A percentile compares a stretch with the other conserved stretches of the same genome.
phyloP scores from a whole-genome alignment of 805 yeast genomes.

The Lachancea mirantina region DNA sequence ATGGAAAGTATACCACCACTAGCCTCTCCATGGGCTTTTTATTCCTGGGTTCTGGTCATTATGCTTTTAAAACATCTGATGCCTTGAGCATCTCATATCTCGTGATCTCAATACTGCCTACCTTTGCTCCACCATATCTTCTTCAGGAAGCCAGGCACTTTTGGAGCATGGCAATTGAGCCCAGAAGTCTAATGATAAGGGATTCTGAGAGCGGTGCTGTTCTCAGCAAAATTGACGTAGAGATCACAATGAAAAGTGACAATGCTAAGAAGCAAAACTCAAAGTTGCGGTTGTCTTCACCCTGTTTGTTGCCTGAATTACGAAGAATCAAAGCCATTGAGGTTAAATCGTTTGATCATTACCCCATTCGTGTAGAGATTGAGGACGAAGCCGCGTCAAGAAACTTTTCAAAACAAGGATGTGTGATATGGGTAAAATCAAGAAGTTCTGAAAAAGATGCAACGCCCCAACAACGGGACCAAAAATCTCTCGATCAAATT shows the following conservation, averaged over 20 bases:
- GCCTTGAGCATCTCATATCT: constrained; percentile 37
- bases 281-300: constrained; percentile 38
- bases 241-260: constrained; percentile 23
- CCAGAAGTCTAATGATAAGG: constrained; percentile 70
- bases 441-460: too few species aligned
- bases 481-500: too few species aligned
- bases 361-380: constrained; percentile 40
- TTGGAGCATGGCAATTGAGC: constrained; percentile 81
- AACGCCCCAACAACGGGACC: too few species aligned
- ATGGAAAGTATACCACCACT: constrained; percentile 69
- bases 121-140: constrained; percentile 37
- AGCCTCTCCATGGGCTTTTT: constrained; percentile 82
- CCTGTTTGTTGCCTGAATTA: constrained; percentile 62
- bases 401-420: constrained; percentile 25
- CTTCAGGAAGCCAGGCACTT: constrained; percentile 82
- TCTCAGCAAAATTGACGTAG: constrained; percentile 37
- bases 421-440: constrained; percentile 21
- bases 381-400: constrained; percentile 22
- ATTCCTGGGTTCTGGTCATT: constrained; percentile 90
- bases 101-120: constrained; percentile 69
- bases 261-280: neutral
- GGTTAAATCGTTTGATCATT: constrained; percentile 43
- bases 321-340: constrained; percentile 41
- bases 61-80: constrained; percentile 59
- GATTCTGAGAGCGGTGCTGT: constrained; percentile 59